A percentile compares a stretch with the other conserved stretches of the same genome.
These are phyloP conservation scores for Phytophthora cryptogea DNA, from an alignment of 352 stramenopile genomes.

Conservation along the genomic window DNA sequence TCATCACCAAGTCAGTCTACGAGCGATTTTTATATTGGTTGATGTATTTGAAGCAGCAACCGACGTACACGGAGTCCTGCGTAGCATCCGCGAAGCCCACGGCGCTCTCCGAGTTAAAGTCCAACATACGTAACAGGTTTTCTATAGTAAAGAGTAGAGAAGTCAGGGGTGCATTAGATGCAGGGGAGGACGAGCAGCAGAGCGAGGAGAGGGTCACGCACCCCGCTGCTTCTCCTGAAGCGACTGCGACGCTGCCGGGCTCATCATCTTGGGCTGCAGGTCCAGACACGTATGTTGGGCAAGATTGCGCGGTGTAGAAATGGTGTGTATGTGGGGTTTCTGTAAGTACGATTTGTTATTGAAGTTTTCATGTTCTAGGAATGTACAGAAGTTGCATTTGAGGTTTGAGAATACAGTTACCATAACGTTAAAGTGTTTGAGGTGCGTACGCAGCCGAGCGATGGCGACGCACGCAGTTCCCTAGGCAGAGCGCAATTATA, in stretches of 20 bases:
- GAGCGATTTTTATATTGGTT: background rate
- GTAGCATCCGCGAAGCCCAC: slow-evolving; percentile 35
- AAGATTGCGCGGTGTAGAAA: background rate
- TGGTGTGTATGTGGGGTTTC: background rate
- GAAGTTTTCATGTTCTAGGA: no score
- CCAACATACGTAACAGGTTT: slow-evolving; percentile 83
- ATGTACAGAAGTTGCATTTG: no score
- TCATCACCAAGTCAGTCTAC: background rate
- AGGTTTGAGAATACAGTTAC: background rate
- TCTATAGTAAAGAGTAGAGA: slow-evolving; percentile 31
- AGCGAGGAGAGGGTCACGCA: slow-evolving; percentile 13
- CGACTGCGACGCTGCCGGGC: slow-evolving; percentile 42
- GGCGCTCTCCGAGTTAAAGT: slow-evolving; percentile 80
- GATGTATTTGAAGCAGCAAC: slow-evolving; percentile 1
- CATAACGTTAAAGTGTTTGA: slow-evolving; percentile 20
- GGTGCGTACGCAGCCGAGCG: background rate
- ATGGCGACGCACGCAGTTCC: slow-evolving; percentile 4
- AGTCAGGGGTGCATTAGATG: background rate
- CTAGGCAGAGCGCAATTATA: slow-evolving; percentile 15
- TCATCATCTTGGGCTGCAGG: slow-evolving; percentile 41
- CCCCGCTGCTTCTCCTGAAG: slow-evolving; percentile 87
- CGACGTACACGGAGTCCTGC: slow-evolving; percentile 41
- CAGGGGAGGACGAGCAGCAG: background rate
- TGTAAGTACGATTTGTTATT: slow-evolving; percentile 21
- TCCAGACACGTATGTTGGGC: slow-evolving; percentile 14